Evolutionary conservation across 768 basidiomycete species (phyloP).

Genomic region (Naematelia encephala): DNA sequence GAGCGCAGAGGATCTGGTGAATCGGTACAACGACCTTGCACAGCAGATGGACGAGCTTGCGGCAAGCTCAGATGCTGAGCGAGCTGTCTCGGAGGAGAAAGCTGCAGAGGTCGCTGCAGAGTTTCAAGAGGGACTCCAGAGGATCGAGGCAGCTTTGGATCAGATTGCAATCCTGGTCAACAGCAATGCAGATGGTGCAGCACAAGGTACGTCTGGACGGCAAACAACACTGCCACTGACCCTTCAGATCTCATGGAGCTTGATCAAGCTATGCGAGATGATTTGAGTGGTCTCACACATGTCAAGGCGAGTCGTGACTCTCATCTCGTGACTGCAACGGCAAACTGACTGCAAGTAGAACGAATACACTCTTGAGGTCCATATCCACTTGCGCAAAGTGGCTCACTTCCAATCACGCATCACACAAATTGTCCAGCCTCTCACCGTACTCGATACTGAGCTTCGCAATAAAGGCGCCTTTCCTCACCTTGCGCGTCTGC

Average conservation of each 20-base stretch:
- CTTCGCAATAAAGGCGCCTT: slow-evolving; percentile 68
- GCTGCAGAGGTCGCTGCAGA: slow-evolving; percentile 24
- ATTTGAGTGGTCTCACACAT: slow-evolving; percentile 33
- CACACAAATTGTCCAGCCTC: slow-evolving; percentile 64
- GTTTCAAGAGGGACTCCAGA: slow-evolving; percentile 25
- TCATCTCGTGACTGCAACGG: not conserved
- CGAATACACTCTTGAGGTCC: slow-evolving; percentile 51
- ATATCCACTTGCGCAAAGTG: slow-evolving; percentile 69
- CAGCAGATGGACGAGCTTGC: slow-evolving; percentile 28
- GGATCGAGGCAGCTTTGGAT: slow-evolving; percentile 29
- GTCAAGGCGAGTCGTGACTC: slow-evolving; percentile 49
- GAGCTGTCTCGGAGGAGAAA: slow-evolving; percentile 18
- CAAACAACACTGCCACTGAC: slow-evolving; percentile 4
- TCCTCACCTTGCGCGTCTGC: slow-evolving; percentile 82
- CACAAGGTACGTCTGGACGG: slow-evolving; percentile 17
- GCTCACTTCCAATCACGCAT: slow-evolving; percentile 77
- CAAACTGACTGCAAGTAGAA: slow-evolving; percentile 39
- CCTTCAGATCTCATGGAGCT: slow-evolving; percentile 28
- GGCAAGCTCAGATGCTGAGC: slow-evolving; percentile 25
- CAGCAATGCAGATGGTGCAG: slow-evolving; percentile 15
- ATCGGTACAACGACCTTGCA: slow-evolving; percentile 25
- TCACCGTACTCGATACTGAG: slow-evolving; percentile 66
- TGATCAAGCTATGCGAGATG: slow-evolving; percentile 42
- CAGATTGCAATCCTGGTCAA: slow-evolving; percentile 22
- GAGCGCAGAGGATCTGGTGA: slow-evolving; percentile 28